Evolutionary conservation across 2,329 filamentous ascomycete genomes (phyloP), one percentile per base, ranked within the genome.

Genomic region (Ophiostoma australiae): DNA sequence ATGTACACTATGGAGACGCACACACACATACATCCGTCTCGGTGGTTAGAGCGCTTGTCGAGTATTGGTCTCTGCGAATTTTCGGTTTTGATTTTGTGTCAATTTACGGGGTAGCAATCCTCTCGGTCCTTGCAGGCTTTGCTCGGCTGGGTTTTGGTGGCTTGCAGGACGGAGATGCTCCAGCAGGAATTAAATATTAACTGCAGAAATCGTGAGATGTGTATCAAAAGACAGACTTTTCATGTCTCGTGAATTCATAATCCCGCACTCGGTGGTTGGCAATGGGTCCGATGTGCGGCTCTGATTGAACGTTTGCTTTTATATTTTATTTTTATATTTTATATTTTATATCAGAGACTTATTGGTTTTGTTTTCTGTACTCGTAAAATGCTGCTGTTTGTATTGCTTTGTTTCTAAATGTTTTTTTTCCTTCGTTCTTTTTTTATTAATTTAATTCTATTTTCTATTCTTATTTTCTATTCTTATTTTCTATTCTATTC

Each of bases 81-180:
- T 11, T 15, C 39, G 10, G 39, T 41, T 41, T 41, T 41, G 3
- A 41, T 41, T 41, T 41, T 41, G 39, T 48, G 44, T 48, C 44
- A 48, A 48, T 48, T n/a, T 48, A 48, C 44, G 44, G 44, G 44
- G 44, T 48, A 48, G 44, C 44, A 48, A n/a, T n/a, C n/a, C 44
- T 48, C 20, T n/a, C 17, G 4, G 5, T 48, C 17, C 20, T 48
- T 48, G 44, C 44, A 48, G 44, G 44, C 44, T 48, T 48, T 48
- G 44, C 20, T 17, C 20, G 6, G 44, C 13, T 48, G 15, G 7
- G 44, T 17, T 6, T 48, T 17, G 17, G 44, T 48, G 20, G 44
- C 44, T 48, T 48, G 44, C 44, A 48, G 44, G 20, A 48, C 20
- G 44, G 44, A 48, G 17, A 48, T 5, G 44, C 44, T 48, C 44